These are phyloP conservation scores for Phaeomoniella chlamydospora DNA, from an alignment of 2,329 filamentous ascomycete genomes.

Conservation along the genomic window DNA sequence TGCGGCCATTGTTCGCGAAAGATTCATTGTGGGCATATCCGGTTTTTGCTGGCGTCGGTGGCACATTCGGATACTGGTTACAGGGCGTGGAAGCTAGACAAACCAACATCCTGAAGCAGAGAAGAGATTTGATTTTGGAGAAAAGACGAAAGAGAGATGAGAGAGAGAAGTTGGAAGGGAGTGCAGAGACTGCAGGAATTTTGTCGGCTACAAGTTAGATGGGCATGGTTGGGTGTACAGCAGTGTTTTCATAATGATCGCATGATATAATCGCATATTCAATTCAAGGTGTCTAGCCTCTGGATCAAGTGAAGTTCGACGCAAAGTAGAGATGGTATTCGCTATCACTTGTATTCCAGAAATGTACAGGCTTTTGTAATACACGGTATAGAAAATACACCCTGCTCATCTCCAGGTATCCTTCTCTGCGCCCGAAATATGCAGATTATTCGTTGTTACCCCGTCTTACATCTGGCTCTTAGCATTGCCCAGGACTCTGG, in stretches of 20 bases:
- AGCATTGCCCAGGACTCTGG: conserved; percentile 45
- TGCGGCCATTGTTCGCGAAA: conserved; percentile 83
- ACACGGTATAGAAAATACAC: neutral
- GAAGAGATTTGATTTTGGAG: conserved; percentile 69
- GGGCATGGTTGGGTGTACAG: no score
- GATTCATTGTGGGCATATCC: conserved; percentile 85
- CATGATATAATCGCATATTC: no score
- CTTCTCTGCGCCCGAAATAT: neutral
- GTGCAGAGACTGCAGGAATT: conserved; percentile 7
- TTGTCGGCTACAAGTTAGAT: conserved; percentile 10
- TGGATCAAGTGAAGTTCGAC: no score
- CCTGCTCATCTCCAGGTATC: neutral
- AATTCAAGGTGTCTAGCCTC: no score
- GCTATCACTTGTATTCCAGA: neutral
- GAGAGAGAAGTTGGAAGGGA: conserved; percentile 28
- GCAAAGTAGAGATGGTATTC: neutral
- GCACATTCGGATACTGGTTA: conserved; percentile 93
- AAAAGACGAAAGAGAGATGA: conserved; percentile 71
- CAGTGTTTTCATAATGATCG: no score
- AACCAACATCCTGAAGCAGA: conserved; percentile 58
- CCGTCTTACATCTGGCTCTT: neutral
- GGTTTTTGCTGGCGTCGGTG: conserved; percentile 70
- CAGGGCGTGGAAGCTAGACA: conserved; percentile 79
- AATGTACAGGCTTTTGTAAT: neutral
- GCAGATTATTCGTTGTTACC: neutral